Evolutionary conservation across 306 rosid genomes (phyloP), one percentile per base, ranked within the genome.

Genomic region (Corylus americana): DNA sequence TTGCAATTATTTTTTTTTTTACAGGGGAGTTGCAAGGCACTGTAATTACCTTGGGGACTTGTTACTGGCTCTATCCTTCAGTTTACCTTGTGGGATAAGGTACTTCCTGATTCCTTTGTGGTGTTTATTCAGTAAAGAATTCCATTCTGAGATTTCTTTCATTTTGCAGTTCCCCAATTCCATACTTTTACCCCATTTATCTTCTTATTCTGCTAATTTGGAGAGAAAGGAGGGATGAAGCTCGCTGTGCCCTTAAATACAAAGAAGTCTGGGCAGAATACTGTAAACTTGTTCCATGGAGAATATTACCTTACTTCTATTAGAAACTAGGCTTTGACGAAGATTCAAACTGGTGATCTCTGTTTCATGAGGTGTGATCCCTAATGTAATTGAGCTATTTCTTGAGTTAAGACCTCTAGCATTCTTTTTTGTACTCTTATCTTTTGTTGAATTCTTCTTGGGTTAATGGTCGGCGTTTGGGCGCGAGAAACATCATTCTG

Each of bases 41-140:
- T 90, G 96, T 79, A 96, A 96, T 84, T 93, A 96, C 90, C 90
- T 96, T 5, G 99, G 98, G 66, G 98, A 96, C 85, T 86, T 96
- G 92, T 79, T 93, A 81, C 93, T 96, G 77, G 99, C 99, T 69
- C 89, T 90, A 79, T 90, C 99, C 64, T 93, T 93, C 73, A 96
- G 99, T 88, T 89, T 95, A 58, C 98, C 98, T 22, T 96, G 99
- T 81, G 99, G 99, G 25, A 86, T 91, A 84, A 91, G 98, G 99
- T 96, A 79, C 48, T 74, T 80, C 54, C 25, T 74, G 25, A 42
- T 76, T 76, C 5, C 61, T 57, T 27, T 82, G 71, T 57, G 20
- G 49, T 20, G 31, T 53, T 47, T 68, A 64, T 10, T 29, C 47
- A 20, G 69, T 55, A 77, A 75, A 16, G 27, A 73, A 78, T 51